Evolutionary conservation across 129 eudicot species (phyloP), one percentile per base, ranked within the genome.

Genomic region (Arctium lappa): DNA sequence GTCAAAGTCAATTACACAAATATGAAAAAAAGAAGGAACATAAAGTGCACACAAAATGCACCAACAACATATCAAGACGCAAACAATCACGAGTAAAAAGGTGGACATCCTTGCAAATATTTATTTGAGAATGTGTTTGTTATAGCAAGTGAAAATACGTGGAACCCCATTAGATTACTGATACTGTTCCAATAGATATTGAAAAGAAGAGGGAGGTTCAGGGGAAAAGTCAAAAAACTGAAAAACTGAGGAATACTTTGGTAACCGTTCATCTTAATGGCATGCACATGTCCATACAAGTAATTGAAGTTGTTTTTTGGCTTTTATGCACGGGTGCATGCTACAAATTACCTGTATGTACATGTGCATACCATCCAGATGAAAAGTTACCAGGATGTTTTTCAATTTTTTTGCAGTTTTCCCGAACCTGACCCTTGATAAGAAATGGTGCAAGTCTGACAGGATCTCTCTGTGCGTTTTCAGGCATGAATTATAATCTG

Each of bases 401-500:
- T 22, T 22, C 27, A 22, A 22, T 22, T 22, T 22, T 22, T 22
- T 22, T 22, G 27, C 27, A 22, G 27, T 22, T 22, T 22, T 22
- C 27, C 27, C 27, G 27, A 22, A 22, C 27, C 27, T 22, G 27
- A 22, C 27, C 27, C 27, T 32, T 12, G 86, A 46, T 37, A 18
- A 36, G 16, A 46, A 9, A 46, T 2, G 56, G 16, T 46, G 75
- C 15, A 27, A 29, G 37, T 75, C 34, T 89, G 71, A 83, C 76
- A 40, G 50, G 50, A 79, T 44, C 48, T 74, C 63, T 69, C 22
- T 15, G 80, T 60, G 69, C 44, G 8, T 72, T 63, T 86, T 85
- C 89, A 95, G 97, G 97, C 39, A 95, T 95, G 99, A 95, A 93
- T 81, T 95, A 95, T 83, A 88, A 93, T 65, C 74, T 92, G 84